These are phyloP conservation scores for Adansonia gregorii DNA, from an alignment of 441 rosid species.

Conservation along the genomic window DNA sequence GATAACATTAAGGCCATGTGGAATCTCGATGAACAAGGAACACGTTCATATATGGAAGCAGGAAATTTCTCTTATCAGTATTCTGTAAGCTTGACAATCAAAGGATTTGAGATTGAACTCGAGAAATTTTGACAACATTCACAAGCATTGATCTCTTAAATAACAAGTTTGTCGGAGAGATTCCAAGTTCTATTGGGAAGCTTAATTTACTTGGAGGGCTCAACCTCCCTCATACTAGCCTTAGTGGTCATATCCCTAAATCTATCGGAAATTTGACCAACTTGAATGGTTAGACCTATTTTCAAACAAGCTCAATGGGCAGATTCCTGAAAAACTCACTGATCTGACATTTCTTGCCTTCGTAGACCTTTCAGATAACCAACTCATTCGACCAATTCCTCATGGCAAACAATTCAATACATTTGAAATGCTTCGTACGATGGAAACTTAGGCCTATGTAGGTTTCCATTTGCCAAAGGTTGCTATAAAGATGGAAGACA, in stretches of 20 bases:
- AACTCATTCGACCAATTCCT: slow-evolving; percentile 30
- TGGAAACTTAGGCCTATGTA: slow-evolving; percentile 9
- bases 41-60: neutral
- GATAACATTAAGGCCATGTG: slow-evolving; percentile 23
- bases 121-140: slow-evolving; percentile 22
- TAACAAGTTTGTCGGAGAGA: slow-evolving; percentile 31
- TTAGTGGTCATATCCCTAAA: slow-evolving; percentile 33
- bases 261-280: slow-evolving; percentile 32
- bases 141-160: neutral
- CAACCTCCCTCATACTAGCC: slow-evolving; percentile 34
- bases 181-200: slow-evolving; percentile 33
- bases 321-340: slow-evolving; percentile 30
- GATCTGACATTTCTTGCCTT: slow-evolving; percentile 28
- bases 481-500: neutral
- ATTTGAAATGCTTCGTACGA: slow-evolving; percentile 13
- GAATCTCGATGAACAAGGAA: neutral
- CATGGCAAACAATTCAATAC: slow-evolving; percentile 23
- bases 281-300: slow-evolving; percentile 5
- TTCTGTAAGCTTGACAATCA: neutral
- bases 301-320: slow-evolving; percentile 24
- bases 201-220: slow-evolving; percentile 29
- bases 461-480: slow-evolving; percentile 7
- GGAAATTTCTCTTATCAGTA: neutral
- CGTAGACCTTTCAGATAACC: slow-evolving; percentile 31
- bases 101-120: slow-evolving; percentile 11